Conservation (phyloP, 257 asterid genomes). For the Ilex aquifolium region DNA sequence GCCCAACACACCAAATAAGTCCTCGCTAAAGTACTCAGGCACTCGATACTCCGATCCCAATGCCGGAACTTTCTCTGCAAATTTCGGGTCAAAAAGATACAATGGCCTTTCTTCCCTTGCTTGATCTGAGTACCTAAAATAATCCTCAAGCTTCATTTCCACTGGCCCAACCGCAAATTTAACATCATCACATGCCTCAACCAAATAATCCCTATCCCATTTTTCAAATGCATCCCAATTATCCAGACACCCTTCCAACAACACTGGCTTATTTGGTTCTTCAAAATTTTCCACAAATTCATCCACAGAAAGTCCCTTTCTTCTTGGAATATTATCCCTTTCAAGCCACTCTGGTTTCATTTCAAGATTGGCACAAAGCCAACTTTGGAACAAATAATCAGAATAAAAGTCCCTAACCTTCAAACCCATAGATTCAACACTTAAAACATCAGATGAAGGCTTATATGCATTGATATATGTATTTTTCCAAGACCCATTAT, state of each 20-base stretch:
- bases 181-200: slow-evolving; percentile 51
- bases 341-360: slow-evolving; percentile 92
- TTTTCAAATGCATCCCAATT: slow-evolving; percentile 63
- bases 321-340: slow-evolving; percentile 76
- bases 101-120: slow-evolving; percentile 84
- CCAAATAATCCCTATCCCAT: slow-evolving; percentile 74
- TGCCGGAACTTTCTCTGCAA: slow-evolving; percentile 65
- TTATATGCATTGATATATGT: slow-evolving; percentile 36
- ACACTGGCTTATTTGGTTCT: slow-evolving; percentile 80
- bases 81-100: slow-evolving; percentile 90
- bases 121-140: slow-evolving; percentile 68
- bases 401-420: slow-evolving; percentile 79
- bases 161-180: slow-evolving; percentile 75
- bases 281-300: slow-evolving; percentile 69
- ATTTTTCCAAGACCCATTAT: slow-evolving; percentile 57
- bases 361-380: slow-evolving; percentile 98
- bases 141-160: slow-evolving; percentile 71
- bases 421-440: slow-evolving; percentile 22
- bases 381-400: slow-evolving; percentile 94
- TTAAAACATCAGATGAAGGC: slow-evolving; percentile 22
- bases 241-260: slow-evolving; percentile 81
- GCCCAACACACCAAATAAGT: slow-evolving; percentile 80
- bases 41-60: slow-evolving; percentile 68
- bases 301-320: slow-evolving; percentile 57
- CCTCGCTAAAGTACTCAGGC: slow-evolving; percentile 76